Evolutionary conservation across 2,329 filamentous ascomycete species (phyloP), one percentile per base, ranked within the genome.

Genomic region (Metarhizium sp.): DNA sequence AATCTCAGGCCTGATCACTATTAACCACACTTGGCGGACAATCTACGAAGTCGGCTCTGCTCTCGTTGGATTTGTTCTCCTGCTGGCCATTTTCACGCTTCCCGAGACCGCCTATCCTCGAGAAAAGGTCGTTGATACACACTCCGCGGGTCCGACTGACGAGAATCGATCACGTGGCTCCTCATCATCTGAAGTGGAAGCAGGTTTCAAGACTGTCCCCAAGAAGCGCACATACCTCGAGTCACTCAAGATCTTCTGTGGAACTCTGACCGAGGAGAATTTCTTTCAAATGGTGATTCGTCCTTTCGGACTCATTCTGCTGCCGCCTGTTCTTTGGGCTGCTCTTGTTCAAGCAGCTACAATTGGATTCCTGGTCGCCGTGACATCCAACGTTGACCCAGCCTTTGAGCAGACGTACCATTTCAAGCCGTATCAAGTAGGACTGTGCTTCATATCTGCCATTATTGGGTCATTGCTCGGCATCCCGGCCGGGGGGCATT

Each of bases 241-340:
- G 20, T 68, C 63, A 11, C 63, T 80, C 20, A 65, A 63, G 5
- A 49, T 79, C n/a, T 78, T 70, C 57, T 64, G 69, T 55, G 67
- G 69, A 2, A 67, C 59, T 0, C 67, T 73, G 54, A 81, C 78
- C 0, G 56, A 67, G 3, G 79, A 82, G 62, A 72, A 71, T 34
- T 55, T 80, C 2, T 63, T 70, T 53, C 77, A 71, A 56, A 73
- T 83, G 60, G 71, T 76, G 54, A 43, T 76, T 7, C 75, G 80
- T 0, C 79, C 79, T 1, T 62, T 82, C 20, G 69, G 73, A 2
- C 66, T 82, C 32, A 73, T 81, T 11, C 55, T 72, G 2, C 69
- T 83, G 1, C 80, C 79, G 5, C 72, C 77, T 0, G 75, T 83
- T 0, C 66, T 82, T 2, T 82, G 79, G 79, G 77, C 77, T 3